Conservation (phyloP, 441 rosid species). For the Breynia disticha region DNA sequence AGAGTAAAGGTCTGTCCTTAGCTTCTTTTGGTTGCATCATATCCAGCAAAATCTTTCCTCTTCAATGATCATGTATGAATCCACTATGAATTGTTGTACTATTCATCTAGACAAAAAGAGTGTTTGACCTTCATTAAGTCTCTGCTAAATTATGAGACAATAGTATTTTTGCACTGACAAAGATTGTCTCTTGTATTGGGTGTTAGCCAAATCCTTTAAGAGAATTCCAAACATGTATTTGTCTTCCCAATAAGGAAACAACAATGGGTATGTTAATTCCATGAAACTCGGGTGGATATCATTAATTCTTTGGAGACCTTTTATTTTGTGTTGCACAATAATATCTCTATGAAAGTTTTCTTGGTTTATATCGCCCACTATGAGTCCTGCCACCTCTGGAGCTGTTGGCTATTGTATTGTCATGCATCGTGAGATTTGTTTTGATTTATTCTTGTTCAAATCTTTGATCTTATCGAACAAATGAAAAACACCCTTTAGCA, state of each 20-base stretch:
- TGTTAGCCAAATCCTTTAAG: too few species aligned
- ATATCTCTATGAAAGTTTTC: not conserved
- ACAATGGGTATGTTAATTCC: constrained; percentile 7
- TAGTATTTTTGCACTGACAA: not conserved
- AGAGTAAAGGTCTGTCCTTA: not conserved
- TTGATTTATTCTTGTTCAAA: not conserved
- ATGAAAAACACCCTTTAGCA: not conserved
- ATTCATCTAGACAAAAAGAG: not conserved
- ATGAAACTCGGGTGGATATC: not conserved
- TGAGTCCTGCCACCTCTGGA: constrained; percentile 1
- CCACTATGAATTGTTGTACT: not conserved
- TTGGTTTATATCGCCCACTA: constrained; percentile 1
- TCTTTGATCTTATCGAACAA: not conserved
- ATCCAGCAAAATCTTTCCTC: not conserved
- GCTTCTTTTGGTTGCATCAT: not conserved
- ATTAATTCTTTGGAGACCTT: not conserved
- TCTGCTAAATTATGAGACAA: not conserved
- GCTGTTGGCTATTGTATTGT: not conserved
- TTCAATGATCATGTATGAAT: not conserved
- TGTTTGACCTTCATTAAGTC: not conserved
- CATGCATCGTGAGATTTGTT: not conserved
- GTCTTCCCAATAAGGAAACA: constrained; percentile 5
- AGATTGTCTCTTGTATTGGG: too few species aligned
- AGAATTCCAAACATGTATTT: not conserved
- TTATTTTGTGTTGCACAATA: not conserved